These are phyloP conservation scores for Knufia fluminis DNA, from an alignment of 2,329 filamentous ascomycete genomes.

Conservation along the genomic window DNA sequence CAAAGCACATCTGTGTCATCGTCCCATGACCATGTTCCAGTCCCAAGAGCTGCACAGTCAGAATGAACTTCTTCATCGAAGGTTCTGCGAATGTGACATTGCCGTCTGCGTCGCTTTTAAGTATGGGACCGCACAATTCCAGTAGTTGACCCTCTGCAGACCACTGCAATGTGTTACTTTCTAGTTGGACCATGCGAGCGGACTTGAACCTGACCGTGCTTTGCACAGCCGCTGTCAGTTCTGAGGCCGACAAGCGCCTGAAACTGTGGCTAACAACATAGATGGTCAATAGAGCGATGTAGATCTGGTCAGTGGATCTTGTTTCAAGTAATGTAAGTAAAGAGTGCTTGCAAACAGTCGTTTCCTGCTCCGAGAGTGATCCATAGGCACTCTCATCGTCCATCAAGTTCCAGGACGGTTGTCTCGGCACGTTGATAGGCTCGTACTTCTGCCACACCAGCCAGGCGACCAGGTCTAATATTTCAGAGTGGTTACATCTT, in stretches of 20 bases:
- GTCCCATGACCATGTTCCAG: constrained; percentile 1
- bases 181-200: not conserved
- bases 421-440: not conserved
- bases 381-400: not conserved
- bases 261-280: constrained; percentile 1
- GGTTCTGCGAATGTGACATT: not conserved
- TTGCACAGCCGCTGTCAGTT: not conserved
- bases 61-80: not conserved
- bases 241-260: not conserved
- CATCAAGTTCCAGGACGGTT: not conserved
- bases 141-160: not conserved
- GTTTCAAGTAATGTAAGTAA: not conserved
- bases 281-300: not conserved
- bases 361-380: not conserved
- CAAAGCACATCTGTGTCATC: constrained; percentile 3
- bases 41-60: not conserved
- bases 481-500: not conserved
- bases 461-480: not conserved
- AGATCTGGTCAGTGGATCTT: not conserved
- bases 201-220: not conserved
- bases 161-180: not conserved
- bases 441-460: not conserved
- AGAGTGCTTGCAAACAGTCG: not conserved
- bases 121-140: not conserved
- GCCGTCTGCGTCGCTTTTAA: not conserved